Evolutionary conservation across 192 early-diverging fungal species (phyloP).

Genomic region (Coemansia sp.): DNA sequence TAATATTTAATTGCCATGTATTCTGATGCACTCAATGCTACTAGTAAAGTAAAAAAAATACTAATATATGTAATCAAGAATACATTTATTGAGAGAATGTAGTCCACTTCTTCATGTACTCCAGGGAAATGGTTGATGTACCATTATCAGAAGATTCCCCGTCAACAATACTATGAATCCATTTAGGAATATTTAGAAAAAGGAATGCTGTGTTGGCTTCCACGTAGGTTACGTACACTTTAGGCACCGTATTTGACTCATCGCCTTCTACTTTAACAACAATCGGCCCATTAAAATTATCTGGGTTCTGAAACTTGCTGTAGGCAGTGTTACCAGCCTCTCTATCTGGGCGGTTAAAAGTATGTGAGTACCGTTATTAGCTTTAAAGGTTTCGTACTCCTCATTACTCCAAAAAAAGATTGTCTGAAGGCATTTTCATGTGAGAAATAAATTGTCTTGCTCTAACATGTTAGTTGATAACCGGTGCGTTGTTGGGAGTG

Average conservation of each 20-base stretch:
- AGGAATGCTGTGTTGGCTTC: no score
- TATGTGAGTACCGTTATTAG: background rate
- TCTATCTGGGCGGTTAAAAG: background rate
- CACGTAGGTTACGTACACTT: no score
- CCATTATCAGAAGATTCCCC: no score
- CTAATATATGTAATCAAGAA: no score
- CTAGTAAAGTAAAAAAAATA: no score
- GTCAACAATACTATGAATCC: no score
- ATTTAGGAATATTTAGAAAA: no score
- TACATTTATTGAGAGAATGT: no score
- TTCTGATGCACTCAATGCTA: no score
- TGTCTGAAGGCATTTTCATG: no score
- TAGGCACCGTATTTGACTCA: background rate
- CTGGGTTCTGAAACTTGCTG: background rate
- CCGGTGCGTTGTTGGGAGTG: background rate
- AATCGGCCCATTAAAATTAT: background rate
- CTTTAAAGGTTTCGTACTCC: background rate
- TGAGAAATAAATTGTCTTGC: background rate
- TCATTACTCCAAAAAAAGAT: background rate
- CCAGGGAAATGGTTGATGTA: no score
- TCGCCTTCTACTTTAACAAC: background rate
- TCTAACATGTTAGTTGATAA: background rate
- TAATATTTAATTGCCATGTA: background rate
- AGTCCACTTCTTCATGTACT: no score
- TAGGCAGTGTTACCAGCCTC: background rate